Evolutionary conservation across 2,329 filamentous ascomycete species (phyloP), one percentile per base, ranked within the genome.

Genomic region (Aureobasidium pullulans): DNA sequence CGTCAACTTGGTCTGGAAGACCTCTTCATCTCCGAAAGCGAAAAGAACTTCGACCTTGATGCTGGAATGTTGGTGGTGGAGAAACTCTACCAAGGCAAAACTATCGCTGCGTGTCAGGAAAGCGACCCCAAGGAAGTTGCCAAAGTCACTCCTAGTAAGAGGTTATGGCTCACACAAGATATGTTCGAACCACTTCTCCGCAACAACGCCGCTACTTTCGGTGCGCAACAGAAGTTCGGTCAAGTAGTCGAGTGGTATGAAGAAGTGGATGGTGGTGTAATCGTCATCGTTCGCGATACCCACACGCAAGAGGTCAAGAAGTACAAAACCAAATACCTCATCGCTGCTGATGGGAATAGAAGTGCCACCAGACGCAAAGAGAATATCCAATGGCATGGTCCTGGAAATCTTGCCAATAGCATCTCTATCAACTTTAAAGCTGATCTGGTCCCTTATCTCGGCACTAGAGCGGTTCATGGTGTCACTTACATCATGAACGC

Each of bases 391-490:
- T 63, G 61, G 59, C 16, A 48, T 28, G 64, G 65, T 5, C 64
- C 62, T 46, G 64, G 65, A 1, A 40, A 65, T 23, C 48, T 67
- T 1, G 57, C 50, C n/a, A 50, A 64, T 16, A 61, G 61, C 23
- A 54, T 67, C 23, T 65, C 66, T 2, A 66, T 67, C 48, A 66
- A 66, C 56, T 66, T 66, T 56, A 62, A 64, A 43, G 65, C 64
- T 11, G 60, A 66, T 32, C 46, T 65, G 39, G 46, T 36, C 10
- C 46, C 46, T 11, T 49, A 34, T 11, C 31, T 49, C 5, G 46
- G 46, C 4, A 49, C 46, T 3, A 29, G 61, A 60, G 28, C 61
- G 32, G 37, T 65, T 59, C 59, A 62, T 63, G 65, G 65, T 11
- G 62, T 64, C n/a, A 67, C 66, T 11, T 67, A 67, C 54, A 61